phyloP scores from a whole-genome alignment of 2,329 filamentous ascomycete species.

The Epichloe amarillans region DNA sequence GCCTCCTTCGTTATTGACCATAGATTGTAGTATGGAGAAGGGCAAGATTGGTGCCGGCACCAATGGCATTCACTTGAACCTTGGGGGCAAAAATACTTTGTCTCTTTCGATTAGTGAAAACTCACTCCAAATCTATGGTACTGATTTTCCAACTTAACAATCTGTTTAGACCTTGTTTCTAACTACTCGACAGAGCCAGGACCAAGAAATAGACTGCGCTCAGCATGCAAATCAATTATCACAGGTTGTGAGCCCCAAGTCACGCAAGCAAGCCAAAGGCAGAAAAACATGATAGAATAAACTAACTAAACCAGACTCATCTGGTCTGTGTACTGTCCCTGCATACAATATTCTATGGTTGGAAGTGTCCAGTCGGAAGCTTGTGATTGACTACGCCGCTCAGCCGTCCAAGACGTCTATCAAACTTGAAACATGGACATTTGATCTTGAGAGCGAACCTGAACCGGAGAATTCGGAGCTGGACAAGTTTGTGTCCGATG shows the following conservation, averaged over 20 bases:
- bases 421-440: conserved; percentile 43
- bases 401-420: conserved; percentile 45
- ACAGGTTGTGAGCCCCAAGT: conserved; percentile 3
- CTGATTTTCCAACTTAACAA: conserved; percentile 1
- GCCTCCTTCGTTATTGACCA: neutral
- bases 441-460: conserved; percentile 26
- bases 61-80: conserved; percentile 15
- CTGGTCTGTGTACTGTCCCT: conserved; percentile 37
- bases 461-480: conserved; percentile 22
- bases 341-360: conserved; percentile 81
- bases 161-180: neutral
- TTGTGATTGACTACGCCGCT: conserved; percentile 63
- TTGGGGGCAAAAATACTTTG: conserved; percentile 20
- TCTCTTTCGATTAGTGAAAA: conserved; percentile 15
- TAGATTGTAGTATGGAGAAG: conserved; percentile 8
- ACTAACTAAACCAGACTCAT: conserved; percentile 10
- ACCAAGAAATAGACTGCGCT: conserved; percentile 3
- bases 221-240: conserved; percentile 5
- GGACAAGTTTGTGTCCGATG: conserved; percentile 48
- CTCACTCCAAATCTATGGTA: conserved; percentile 22
- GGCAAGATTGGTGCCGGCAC: neutral
- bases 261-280: neutral
- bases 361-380: conserved; percentile 42
- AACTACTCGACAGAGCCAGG: conserved; percentile 3
- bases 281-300: neutral